Base-by-base conservation (phyloP, 208 protist species). In the Crithidia thermophila region DNA sequence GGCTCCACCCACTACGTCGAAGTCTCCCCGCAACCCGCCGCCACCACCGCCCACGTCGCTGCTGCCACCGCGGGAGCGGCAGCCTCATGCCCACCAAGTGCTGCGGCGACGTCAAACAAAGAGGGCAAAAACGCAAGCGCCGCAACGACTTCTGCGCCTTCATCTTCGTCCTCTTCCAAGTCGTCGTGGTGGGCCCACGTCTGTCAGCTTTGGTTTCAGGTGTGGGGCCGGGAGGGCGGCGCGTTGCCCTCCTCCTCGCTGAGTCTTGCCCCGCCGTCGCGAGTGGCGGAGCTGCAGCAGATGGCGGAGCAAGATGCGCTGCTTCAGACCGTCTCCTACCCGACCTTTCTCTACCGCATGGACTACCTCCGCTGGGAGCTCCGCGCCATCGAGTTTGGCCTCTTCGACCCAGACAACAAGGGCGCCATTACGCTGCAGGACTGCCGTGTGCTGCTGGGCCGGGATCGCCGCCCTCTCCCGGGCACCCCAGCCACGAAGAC, bases 281-380 rank as follows among this genome's bases (percentile, higher is more conserved):
- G 30, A 8, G 0, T 72, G 33, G 14, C 56, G n/a, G 36, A 72
- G 37, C n/a, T 52, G 20, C 51, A 64, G 37, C 4, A 39, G 13
- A 37, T 73, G 61, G 46, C 59, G 13, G 16, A 50, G 16, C 51
- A 73, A 14, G 65, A 73, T 13, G 21, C 68, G 53, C 46, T 68
- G 37, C 53, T 73, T 5, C 27, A 52, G 27, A 53, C 59, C 10
- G 60, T 73, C 49, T 74, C 59, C 8, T 74, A 63, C 42, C 36
- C 68, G 1, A 56, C 68, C 6, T 82, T 93, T 49, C 82, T 81
- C 49, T 81, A 81, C 49, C 61, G 78, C 23, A 55, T 88, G 42
- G 65, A 87, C 59, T 77, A 79, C 55, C 52, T 93, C 6, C 83
- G 84, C n/a, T 85, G 67, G 81, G 76, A 87, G 58, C 70, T 93